Percentiles rank a stretch among this genome's conserved stretches.
Conservation (phyloP, 2,329 filamentous ascomycete species). For the Mollisiaceae sp. region DNA sequence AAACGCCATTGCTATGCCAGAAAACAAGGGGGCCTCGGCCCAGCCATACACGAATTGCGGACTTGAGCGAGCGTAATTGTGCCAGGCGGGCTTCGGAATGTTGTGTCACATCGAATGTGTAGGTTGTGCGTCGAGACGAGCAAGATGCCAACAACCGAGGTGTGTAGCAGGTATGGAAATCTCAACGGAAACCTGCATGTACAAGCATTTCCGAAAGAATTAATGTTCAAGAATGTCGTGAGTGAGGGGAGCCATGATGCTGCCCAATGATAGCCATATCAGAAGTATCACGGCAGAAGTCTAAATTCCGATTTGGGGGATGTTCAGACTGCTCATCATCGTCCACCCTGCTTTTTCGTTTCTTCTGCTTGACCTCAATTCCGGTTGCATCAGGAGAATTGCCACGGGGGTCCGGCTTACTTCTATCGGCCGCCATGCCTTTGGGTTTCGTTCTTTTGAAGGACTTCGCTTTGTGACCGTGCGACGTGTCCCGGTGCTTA, state of each 20-base stretch:
- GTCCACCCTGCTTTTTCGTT: neutral
- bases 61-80: neutral
- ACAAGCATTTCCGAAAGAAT: neutral
- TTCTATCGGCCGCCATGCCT: neutral
- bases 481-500: neutral
- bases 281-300: neutral
- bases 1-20: conserved; percentile 30
- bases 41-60: neutral
- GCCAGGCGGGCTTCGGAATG: neutral
- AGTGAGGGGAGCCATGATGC: neutral
- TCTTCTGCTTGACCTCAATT: neutral
- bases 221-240: neutral
- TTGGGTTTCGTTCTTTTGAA: neutral
- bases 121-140: neutral
- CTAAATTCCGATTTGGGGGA: neutral
- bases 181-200: neutral
- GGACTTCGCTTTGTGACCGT: neutral
- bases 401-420: neutral
- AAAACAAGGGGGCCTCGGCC: neutral
- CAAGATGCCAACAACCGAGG: neutral
- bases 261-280: neutral
- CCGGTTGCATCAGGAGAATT: neutral
- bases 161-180: neutral
- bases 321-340: neutral
- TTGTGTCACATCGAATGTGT: neutral